Conservation (phyloP, 1,284 basidiomycete genomes). For the Pholiota adiposa region DNA sequence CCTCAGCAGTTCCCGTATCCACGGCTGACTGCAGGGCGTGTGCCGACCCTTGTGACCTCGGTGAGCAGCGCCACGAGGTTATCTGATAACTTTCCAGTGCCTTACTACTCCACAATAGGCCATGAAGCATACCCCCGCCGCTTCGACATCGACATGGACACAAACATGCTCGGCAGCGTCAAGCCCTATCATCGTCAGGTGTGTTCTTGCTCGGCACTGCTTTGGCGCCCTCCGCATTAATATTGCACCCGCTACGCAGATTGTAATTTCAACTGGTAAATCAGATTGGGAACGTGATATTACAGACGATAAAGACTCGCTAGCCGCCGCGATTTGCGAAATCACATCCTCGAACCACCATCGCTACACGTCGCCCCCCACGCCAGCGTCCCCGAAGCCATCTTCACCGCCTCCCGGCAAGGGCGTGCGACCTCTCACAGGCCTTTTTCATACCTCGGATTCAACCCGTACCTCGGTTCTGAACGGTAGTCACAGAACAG, state of each 20-base stretch:
- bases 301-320: conserved; percentile 65
- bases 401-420: conserved; percentile 30
- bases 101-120: conserved; percentile 43
- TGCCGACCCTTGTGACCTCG: conserved; percentile 78
- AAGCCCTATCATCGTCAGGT: conserved; percentile 84
- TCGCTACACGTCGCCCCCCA: conserved; percentile 26
- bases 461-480: conserved; percentile 71
- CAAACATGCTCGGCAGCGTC: conserved; percentile 80
- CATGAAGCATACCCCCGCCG: conserved; percentile 74
- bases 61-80: conserved; percentile 37
- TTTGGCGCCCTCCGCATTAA: conserved; percentile 8
- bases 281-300: conserved; percentile 85
- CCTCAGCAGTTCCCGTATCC: conserved; percentile 69
- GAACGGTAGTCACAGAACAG: conserved; percentile 78
- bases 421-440: conserved; percentile 41
- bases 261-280: conserved; percentile 88
- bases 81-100: conserved; percentile 32
- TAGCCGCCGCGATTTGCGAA: conserved; percentile 64
- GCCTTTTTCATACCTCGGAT: conserved; percentile 61
- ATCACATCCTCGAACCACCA: conserved; percentile 31
- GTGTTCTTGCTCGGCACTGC: conserved; percentile 23
- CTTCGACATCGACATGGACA: conserved; percentile 79
- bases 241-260: conserved; percentile 45
- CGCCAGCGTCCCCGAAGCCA: conserved; percentile 15
- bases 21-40: conserved; percentile 75